phyloP scores from a whole-genome alignment of 139 green algal species.

The Marvania coccoides region DNA sequence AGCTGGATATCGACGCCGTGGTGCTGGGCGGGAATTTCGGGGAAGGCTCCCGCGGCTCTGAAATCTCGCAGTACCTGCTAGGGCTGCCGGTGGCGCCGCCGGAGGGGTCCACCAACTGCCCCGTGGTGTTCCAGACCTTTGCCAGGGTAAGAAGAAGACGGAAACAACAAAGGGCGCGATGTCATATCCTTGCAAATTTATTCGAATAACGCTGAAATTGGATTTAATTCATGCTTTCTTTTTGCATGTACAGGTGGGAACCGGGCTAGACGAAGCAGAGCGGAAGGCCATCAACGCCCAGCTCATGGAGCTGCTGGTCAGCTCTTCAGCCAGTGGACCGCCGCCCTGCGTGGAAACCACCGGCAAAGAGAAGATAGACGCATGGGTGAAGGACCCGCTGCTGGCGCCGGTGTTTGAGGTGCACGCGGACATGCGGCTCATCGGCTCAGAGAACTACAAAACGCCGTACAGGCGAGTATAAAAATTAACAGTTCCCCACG shows the following conservation, averaged over 20 bases:
- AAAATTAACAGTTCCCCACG: no score
- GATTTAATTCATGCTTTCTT: no score
- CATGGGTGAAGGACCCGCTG: conserved; percentile 59
- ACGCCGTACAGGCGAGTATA: no score
- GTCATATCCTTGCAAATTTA: no score
- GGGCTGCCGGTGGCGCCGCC: conserved; percentile 42
- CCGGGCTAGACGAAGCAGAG: background rate
- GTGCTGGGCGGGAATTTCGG: conserved; percentile 58
- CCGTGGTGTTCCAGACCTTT: background rate
- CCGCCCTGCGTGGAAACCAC: no score
- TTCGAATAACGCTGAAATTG: no score
- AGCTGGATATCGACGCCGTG: conserved; percentile 61
- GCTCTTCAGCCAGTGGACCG: conserved; percentile 1
- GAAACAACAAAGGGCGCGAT: no score
- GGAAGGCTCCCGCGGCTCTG: conserved; percentile 1
- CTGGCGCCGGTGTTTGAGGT: conserved; percentile 57
- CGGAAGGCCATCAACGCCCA: background rate
- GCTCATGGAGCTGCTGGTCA: background rate
- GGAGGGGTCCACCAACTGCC: background rate
- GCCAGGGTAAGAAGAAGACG: no score
- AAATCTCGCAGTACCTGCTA: conserved; percentile 61
- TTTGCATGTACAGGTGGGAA: background rate
- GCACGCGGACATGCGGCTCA: conserved; percentile 55
- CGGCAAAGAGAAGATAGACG: conserved; percentile 57
- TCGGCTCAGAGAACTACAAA: conserved; percentile 41